Conservation (phyloP, 805 yeast species). For the Torulaspora franciscae region DNA sequence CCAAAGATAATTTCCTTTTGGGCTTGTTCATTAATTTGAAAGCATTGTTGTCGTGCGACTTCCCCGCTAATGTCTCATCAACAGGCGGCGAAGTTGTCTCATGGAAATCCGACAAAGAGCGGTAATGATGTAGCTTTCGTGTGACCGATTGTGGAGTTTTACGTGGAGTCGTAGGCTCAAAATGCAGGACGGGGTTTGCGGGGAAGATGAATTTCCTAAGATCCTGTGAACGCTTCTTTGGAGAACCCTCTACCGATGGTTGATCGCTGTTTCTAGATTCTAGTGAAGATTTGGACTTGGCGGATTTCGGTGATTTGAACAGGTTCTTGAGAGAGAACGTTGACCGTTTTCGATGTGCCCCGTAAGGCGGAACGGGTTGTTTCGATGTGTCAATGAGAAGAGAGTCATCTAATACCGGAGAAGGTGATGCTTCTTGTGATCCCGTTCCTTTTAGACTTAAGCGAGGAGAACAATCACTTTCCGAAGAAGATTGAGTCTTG, state of each 20-base stretch:
- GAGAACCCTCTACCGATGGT: constrained; percentile 12
- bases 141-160: background rate
- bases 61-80: background rate
- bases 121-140: constrained; percentile 11
- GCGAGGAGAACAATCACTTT: constrained; percentile 16
- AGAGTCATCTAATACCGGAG: constrained; percentile 5
- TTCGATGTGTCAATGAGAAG: constrained; percentile 9
- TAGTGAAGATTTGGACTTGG: constrained; percentile 1
- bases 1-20: constrained; percentile 12
- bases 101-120: constrained; percentile 18
- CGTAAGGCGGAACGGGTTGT: constrained; percentile 13
- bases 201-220: constrained; percentile 18
- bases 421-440: constrained; percentile 5
- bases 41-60: background rate
- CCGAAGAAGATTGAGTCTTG: constrained; percentile 23
- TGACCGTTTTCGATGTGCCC: constrained; percentile 29
- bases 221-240: constrained; percentile 4
- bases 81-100: background rate
- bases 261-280: constrained; percentile 2
- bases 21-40: background rate
- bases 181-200: constrained; percentile 18
- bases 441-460: background rate
- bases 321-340: constrained; percentile 31
- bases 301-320: constrained; percentile 31
- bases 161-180: constrained; percentile 11